Conservation (phyloP, 2,329 filamentous ascomycete genomes). For the Alternaria postmessia region DNA sequence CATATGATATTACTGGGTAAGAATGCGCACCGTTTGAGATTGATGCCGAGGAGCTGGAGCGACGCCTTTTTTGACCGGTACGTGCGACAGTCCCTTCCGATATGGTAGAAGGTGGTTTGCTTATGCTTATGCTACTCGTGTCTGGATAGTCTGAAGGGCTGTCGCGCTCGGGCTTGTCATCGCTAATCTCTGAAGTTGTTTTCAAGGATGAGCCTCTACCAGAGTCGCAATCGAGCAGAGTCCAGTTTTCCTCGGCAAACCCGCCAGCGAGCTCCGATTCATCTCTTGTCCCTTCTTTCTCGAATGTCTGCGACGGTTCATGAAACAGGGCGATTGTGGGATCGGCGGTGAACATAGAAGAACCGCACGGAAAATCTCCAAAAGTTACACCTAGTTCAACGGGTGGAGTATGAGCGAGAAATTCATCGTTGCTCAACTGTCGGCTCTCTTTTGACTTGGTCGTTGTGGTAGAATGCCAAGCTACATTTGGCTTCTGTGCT, state of each 20-base stretch:
- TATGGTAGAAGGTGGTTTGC: slow-evolving; percentile 12
- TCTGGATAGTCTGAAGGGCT: slow-evolving; percentile 16
- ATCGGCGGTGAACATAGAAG: slow-evolving; percentile 22
- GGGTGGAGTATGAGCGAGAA: slow-evolving; percentile 14
- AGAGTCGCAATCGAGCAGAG: slow-evolving; percentile 31
- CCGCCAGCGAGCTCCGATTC: slow-evolving; percentile 9
- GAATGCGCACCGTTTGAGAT: slow-evolving; percentile 28
- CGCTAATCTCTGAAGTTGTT: slow-evolving; percentile 31
- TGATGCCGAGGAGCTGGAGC: slow-evolving; percentile 32
- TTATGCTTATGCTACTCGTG: not conserved
- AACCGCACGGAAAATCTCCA: slow-evolving; percentile 38
- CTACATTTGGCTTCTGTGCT: slow-evolving; percentile 7
- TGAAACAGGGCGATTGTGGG: slow-evolving; percentile 8
- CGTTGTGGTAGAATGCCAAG: not conserved
- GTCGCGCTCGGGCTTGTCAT: slow-evolving; percentile 22
- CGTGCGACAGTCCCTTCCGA: slow-evolving; percentile 18
- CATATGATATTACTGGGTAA: slow-evolving; percentile 30
- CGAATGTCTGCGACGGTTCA: slow-evolving; percentile 4
- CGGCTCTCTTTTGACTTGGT: not conserved
- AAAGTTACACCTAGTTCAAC: slow-evolving; percentile 38
- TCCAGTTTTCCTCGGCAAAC: slow-evolving; percentile 22
- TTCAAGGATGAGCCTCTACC: slow-evolving; percentile 37
- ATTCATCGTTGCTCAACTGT: slow-evolving; percentile 5
- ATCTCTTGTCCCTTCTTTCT: slow-evolving; percentile 1
- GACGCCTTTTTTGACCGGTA: slow-evolving; percentile 34